Evolutionary conservation across 2,329 filamentous ascomycete genomes (phyloP).

Genomic region (Cercospora nicotianae): DNA sequence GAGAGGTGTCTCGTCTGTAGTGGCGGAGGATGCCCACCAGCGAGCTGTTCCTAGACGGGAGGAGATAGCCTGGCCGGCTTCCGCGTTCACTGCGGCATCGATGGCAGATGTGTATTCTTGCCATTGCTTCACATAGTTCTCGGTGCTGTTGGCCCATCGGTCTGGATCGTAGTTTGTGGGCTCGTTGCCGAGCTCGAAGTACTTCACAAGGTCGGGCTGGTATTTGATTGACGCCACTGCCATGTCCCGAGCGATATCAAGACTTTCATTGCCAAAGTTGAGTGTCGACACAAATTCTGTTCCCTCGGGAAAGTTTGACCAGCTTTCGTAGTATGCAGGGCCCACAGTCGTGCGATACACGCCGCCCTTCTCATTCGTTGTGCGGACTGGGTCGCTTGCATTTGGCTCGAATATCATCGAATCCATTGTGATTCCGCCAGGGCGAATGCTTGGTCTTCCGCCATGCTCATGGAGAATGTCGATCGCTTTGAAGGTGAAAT

Average conservation of each 20-base stretch:
- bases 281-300: constrained; percentile 35
- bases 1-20: constrained; percentile 33
- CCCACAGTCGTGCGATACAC: constrained; percentile 36
- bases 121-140: constrained; percentile 36
- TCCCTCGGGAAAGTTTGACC: constrained; percentile 35
- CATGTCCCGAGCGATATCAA: constrained; percentile 33
- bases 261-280: constrained; percentile 36
- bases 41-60: constrained; percentile 19
- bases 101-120: constrained; percentile 34
- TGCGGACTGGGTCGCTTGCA: constrained; percentile 31
- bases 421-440: constrained; percentile 38
- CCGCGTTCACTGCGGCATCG: constrained; percentile 29
- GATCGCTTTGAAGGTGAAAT: constrained; percentile 33
- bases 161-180: constrained; percentile 33
- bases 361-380: constrained; percentile 31
- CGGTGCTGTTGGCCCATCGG: constrained; percentile 32
- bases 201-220: constrained; percentile 28
- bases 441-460: constrained; percentile 31
- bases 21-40: constrained; percentile 36
- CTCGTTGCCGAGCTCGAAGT: constrained; percentile 37
- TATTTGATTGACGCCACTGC: constrained; percentile 35
- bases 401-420: constrained; percentile 33
- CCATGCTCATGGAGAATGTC: constrained; percentile 33
- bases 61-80: constrained; percentile 7
- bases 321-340: constrained; percentile 36